Evolutionary conservation across 257 asterid species (phyloP).

Genomic region (Solanum piurae): DNA sequence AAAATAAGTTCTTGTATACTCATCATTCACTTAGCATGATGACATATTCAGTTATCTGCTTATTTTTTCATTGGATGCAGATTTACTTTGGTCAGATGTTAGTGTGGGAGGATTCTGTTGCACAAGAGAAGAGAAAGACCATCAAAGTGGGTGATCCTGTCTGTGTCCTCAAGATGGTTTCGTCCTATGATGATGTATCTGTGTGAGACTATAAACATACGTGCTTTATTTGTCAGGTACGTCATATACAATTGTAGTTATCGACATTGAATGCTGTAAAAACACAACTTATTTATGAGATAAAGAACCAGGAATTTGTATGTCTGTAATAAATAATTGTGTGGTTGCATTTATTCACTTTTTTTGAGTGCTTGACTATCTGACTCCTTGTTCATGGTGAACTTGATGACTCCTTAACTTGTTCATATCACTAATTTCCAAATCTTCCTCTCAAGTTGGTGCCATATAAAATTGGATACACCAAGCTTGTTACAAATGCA

Average conservation of each 20-base stretch:
- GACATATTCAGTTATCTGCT: not conserved
- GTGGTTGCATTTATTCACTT: not conserved
- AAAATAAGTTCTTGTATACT: not conserved
- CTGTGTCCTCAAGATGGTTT: slow-evolving; percentile 19
- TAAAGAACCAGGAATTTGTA: not conserved
- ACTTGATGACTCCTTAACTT: no score
- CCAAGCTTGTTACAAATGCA: not conserved
- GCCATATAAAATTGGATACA: not conserved
- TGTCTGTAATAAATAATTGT: not conserved
- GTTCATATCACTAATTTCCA: not conserved
- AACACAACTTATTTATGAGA: not conserved
- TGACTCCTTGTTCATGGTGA: not conserved
- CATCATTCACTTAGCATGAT: not conserved
- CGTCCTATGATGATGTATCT: slow-evolving; percentile 34
- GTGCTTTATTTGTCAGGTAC: not conserved
- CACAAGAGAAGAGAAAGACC: slow-evolving; percentile 20
- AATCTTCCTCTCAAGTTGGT: not conserved
- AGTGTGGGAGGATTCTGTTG: slow-evolving; percentile 27
- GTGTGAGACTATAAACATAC: slow-evolving; percentile 5
- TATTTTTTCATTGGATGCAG: slow-evolving; percentile 9
- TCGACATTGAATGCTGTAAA: not conserved
- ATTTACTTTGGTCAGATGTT: slow-evolving; percentile 49
- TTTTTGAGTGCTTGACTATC: not conserved
- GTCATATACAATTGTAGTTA: not conserved
- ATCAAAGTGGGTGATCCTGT: slow-evolving; percentile 51